Evolutionary conservation across 2,329 filamentous ascomycete species (phyloP).

Genomic region (Xylariomycetidae sp.): DNA sequence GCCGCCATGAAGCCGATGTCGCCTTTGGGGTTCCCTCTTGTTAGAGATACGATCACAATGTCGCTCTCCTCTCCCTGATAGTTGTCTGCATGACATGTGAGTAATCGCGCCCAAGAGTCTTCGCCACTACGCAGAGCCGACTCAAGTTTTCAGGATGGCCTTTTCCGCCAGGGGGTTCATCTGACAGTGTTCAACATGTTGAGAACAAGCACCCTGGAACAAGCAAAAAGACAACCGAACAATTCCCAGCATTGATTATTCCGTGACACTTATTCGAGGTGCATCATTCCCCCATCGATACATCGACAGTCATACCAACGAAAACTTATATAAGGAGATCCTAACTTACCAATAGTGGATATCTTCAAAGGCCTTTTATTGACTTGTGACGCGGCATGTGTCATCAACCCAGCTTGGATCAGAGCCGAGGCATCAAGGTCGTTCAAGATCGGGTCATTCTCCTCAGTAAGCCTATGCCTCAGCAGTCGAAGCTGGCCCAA

Average conservation of each 20-base stretch:
- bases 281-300: too few species aligned
- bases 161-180: too few species aligned
- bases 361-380: slow-evolving; percentile 52
- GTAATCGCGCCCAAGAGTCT: too few species aligned
- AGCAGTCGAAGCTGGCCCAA: slow-evolving; percentile 62
- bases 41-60: slow-evolving; percentile 65
- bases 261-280: too few species aligned
- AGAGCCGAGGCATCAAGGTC: slow-evolving; percentile 65
- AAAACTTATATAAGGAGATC: too few species aligned
- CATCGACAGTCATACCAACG: too few species aligned
- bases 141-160: too few species aligned
- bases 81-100: slow-evolving; percentile 67
- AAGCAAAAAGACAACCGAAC: too few species aligned
- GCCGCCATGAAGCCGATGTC: slow-evolving; percentile 69
- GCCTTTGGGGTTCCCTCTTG: slow-evolving; percentile 56
- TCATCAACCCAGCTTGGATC: slow-evolving; percentile 57
- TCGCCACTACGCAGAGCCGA: too few species aligned
- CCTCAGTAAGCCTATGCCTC: slow-evolving; percentile 43
- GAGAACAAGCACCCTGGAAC: background rate
- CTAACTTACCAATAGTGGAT: slow-evolving; percentile 63
- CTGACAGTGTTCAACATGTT: background rate
- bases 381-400: slow-evolving; percentile 44
- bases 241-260: too few species aligned
- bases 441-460: slow-evolving; percentile 62
- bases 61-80: slow-evolving; percentile 76